phyloP scores from a whole-genome alignment of 1,139 yeast species.

The Scheffersomyces stambukii region DNA sequence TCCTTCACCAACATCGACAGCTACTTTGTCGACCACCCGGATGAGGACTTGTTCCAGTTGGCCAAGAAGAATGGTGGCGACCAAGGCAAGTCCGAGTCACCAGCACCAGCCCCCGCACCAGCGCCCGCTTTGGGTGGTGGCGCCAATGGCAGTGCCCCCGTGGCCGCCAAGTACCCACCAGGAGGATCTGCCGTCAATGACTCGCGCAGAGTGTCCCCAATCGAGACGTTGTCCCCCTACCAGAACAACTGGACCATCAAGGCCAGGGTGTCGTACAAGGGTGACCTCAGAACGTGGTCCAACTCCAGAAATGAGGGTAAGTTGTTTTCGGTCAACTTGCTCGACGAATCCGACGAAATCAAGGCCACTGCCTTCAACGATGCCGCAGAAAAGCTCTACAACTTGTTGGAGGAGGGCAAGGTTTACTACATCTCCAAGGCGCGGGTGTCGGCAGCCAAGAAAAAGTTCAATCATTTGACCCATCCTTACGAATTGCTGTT shows the following conservation, averaged over 20 bases:
- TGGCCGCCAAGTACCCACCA: slow-evolving; percentile 7
- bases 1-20: slow-evolving; percentile 43
- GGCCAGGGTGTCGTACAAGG: slow-evolving; percentile 84
- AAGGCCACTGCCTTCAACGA: slow-evolving; percentile 94
- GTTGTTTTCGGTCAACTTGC: slow-evolving; percentile 78
- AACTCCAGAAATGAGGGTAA: slow-evolving; percentile 88
- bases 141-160: slow-evolving; percentile 3
- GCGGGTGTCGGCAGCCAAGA: slow-evolving; percentile 77
- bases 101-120: slow-evolving; percentile 4
- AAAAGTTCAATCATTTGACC: slow-evolving; percentile 75
- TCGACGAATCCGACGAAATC: slow-evolving; percentile 95
- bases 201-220: slow-evolving; percentile 51
- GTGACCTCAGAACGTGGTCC: slow-evolving; percentile 85
- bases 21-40: slow-evolving; percentile 53
- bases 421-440: slow-evolving; percentile 84
- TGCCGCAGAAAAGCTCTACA: slow-evolving; percentile 73
- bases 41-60: slow-evolving; percentile 38
- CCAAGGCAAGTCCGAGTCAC: slow-evolving; percentile 7
- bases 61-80: slow-evolving; percentile 12
- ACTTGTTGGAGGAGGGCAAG: slow-evolving; percentile 78
- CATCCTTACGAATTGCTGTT: slow-evolving; percentile 87
- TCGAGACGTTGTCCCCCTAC: slow-evolving; percentile 88
- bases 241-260: slow-evolving; percentile 89
- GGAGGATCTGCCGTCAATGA: slow-evolving; percentile 7
- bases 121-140: background rate